Base-by-base conservation (phyloP, 2,329 filamentous ascomycete genomes). In the Tolypocladium ovalisporum region DNA sequence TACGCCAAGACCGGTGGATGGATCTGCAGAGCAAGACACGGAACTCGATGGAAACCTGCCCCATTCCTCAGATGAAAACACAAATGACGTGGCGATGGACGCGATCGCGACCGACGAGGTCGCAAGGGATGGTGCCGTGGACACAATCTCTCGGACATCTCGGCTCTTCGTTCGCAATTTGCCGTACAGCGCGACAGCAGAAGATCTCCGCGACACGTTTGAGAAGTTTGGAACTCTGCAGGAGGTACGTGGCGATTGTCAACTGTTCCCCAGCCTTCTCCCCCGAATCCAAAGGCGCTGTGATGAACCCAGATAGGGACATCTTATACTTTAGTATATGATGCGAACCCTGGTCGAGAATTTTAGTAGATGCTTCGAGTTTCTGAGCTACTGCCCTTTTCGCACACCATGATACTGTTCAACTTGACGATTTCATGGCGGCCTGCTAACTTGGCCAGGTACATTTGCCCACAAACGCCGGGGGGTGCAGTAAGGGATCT, bases 241-340 rank as follows among this genome's bases (percentile, higher is more conserved):
- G 80, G 93, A 97, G 86, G 94, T 97, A 86, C 80, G 89, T 75
- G 63, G 10, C 54, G 54, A 57, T 61, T n/a, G 29, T 34, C 19
- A 34, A 34, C 56, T 54, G 58, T 59, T 57, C 55, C 54, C 47
- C 61, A 51, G 49, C 60, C 55, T 56, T 53, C 39, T 24, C 15
- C 34, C 19, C n/a, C 12, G 27, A n/a, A 27, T 27, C 4, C 15
- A 37, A 49, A 34, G 62, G 62, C 79, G 78, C 76, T 73, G 82
- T 93, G 94, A 97, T 97, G 93, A 97, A 90, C 78, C 89, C 88
- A 88, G 94, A 97, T 97, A 97, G 94, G 94, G 94, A 97, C 94
- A 97, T 85, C 93, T 91, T 89, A 97, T 93, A 88, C 88, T 79
- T 67, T 72, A 76, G 90, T 89, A 90, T 79, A 79, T 97, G 92